Evolutionary conservation across 805 yeast species (phyloP).

Genomic region (Nakazawaea molendinolei): DNA sequence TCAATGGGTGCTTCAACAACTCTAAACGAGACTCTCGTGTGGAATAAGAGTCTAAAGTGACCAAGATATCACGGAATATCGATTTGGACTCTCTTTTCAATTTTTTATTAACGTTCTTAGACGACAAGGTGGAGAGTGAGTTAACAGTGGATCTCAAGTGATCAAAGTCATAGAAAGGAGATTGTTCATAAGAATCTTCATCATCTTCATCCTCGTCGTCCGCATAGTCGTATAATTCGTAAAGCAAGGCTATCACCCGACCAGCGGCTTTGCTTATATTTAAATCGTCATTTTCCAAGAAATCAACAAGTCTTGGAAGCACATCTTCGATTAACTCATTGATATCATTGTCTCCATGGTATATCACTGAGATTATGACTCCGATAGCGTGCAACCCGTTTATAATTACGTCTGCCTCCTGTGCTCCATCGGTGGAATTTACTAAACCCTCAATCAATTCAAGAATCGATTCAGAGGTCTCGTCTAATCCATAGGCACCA

Average conservation of each 20-base stretch:
- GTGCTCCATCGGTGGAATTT: conserved; percentile 12
- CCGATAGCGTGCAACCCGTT: conserved; percentile 43
- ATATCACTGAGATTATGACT: conserved; percentile 35
- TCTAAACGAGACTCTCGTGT: conserved; percentile 25
- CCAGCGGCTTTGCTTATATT: conserved; percentile 52
- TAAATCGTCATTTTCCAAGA: conserved; percentile 34
- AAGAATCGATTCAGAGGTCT: conserved; percentile 33
- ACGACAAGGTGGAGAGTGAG: conserved; percentile 41
- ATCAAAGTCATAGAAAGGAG: conserved; percentile 50
- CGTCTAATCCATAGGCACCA: conserved; percentile 44
- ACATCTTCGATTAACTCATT: conserved; percentile 36
- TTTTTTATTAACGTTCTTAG: conserved; percentile 53
- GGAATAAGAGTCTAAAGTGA: conserved; percentile 37
- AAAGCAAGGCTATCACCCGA: conserved; percentile 47
- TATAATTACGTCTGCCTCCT: conserved; percentile 31
- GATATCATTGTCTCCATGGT: conserved; percentile 27
- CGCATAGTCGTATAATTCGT: conserved; percentile 45
- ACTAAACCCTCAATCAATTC: conserved; percentile 33
- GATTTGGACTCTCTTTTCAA: conserved; percentile 56
- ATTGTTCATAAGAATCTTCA: conserved; percentile 33
- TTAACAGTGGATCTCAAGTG: conserved; percentile 34
- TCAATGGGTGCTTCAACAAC: conserved; percentile 22
- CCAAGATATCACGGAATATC: conserved; percentile 50
- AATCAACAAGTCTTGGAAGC: conserved; percentile 32
- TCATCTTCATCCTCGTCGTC: conserved; percentile 31